Percentiles rank a stretch among this genome's conserved stretches.
Conservation (phyloP, 192 early-diverging fungal species). For the Entomortierella lignicola region DNA sequence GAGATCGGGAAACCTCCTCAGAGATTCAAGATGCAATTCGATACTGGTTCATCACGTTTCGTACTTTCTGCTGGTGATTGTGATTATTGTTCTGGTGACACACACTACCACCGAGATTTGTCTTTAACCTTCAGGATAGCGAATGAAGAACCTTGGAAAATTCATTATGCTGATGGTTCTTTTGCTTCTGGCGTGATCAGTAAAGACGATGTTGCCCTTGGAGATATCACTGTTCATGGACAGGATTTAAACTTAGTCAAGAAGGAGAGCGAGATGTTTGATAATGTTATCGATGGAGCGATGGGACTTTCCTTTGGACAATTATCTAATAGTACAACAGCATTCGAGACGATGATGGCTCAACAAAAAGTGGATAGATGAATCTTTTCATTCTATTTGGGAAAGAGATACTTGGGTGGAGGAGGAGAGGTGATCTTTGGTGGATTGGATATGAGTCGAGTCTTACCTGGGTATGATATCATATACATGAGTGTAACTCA, state of each 20-base stretch:
- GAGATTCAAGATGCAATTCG: conserved; percentile 25
- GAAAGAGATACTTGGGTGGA: conserved; percentile 34
- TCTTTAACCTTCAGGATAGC: conserved; percentile 3
- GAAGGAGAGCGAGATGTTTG: conserved; percentile 64
- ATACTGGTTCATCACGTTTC: conserved; percentile 32
- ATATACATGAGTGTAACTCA: conserved; percentile 41
- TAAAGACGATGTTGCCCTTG: conserved; percentile 11
- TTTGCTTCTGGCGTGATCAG: conserved; percentile 20
- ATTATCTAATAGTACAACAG: conserved; percentile 45
- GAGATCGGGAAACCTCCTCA: conserved; percentile 21
- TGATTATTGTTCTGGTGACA: conserved; percentile 14
- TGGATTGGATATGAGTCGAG: conserved; percentile 14
- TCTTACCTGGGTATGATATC: conserved; percentile 2
- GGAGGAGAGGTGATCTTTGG: conserved; percentile 54
- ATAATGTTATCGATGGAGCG: conserved; percentile 70
- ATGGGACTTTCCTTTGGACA: conserved; percentile 72
- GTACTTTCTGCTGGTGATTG: conserved; percentile 25
- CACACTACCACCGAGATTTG: conserved; percentile 1
- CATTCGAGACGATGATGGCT: conserved; percentile 69
- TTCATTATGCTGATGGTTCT: conserved; percentile 24
- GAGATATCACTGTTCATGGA: neutral
- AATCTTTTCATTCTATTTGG: conserved; percentile 72
- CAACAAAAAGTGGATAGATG: conserved; percentile 63
- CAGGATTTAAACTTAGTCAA: conserved; percentile 55
- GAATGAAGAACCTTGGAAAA: conserved; percentile 8